These are phyloP conservation scores for Russula dissimulans DNA, from an alignment of 768 basidiomycete species.

Conservation along the genomic window DNA sequence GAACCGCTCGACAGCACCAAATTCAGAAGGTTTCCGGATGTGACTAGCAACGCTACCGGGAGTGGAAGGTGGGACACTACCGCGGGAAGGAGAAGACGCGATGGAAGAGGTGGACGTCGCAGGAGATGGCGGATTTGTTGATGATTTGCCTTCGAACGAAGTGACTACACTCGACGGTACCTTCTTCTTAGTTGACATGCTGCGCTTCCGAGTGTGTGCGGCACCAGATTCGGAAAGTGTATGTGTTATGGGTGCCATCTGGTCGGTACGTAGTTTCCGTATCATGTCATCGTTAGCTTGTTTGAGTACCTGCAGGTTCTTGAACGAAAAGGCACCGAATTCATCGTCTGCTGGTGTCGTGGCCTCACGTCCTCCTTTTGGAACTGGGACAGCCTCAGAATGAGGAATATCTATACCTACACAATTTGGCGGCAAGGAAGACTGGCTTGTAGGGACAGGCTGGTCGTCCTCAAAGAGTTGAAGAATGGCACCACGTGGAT, in stretches of 20 bases:
- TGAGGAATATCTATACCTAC: conserved; percentile 24
- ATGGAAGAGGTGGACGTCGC: conserved; percentile 88
- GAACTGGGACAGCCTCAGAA: conserved; percentile 20
- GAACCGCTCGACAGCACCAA: conserved; percentile 80
- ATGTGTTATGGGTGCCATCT: conserved; percentile 69
- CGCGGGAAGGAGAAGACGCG: conserved; percentile 79
- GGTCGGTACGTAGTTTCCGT: conserved; percentile 88
- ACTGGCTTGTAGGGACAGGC: conserved; percentile 41
- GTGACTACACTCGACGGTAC: conserved; percentile 75
- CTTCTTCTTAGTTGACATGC: conserved; percentile 68
- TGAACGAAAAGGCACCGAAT: conserved; percentile 97
- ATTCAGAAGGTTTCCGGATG: conserved; percentile 82
- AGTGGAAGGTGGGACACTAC: conserved; percentile 61
- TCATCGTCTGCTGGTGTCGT: conserved; percentile 66
- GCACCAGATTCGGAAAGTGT: conserved; percentile 55
- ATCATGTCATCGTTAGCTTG: conserved; percentile 99
- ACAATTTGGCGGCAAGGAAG: conserved; percentile 37
- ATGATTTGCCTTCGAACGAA: conserved; percentile 46
- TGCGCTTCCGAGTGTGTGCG: conserved; percentile 60
- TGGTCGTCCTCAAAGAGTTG: conserved; percentile 92
- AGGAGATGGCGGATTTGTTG: conserved; percentile 80
- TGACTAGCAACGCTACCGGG: conserved; percentile 57
- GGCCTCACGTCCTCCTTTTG: conserved; percentile 26
- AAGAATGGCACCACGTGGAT: conserved; percentile 85
- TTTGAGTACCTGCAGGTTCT: conserved; percentile 91